Evolutionary conservation across 2,329 filamentous ascomycete genomes (phyloP).

Genomic region (Alternaria infectoria): DNA sequence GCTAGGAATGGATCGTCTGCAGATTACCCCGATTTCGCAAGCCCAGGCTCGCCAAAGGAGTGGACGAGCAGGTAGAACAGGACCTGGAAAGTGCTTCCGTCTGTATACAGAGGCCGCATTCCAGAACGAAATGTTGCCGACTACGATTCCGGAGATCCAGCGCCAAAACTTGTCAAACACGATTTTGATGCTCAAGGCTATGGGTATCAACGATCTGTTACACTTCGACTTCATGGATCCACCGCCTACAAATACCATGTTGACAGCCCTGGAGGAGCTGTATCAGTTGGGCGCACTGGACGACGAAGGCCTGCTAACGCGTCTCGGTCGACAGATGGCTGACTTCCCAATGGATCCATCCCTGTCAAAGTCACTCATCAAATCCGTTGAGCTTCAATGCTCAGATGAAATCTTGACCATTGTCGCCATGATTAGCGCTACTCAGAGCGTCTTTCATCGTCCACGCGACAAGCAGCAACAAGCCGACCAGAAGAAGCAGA

Average conservation of each 20-base stretch:
- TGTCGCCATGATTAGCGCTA: slow-evolving; percentile 71
- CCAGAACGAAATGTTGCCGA: slow-evolving; percentile 95
- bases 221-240: slow-evolving; percentile 99
- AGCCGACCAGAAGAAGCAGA: slow-evolving; percentile 96
- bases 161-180: slow-evolving; percentile 90
- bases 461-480: slow-evolving; percentile 97
- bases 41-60: slow-evolving; percentile 95
- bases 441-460: slow-evolving; percentile 87
- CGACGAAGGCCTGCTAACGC: slow-evolving; percentile 91
- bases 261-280: slow-evolving; percentile 92
- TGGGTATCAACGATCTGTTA: slow-evolving; percentile 97
- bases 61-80: slow-evolving; percentile 90
- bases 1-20: slow-evolving; percentile 94
- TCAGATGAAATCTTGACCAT: slow-evolving; percentile 94
- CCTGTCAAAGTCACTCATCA: slow-evolving; percentile 87
- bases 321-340: slow-evolving; percentile 94
- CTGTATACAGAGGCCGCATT: slow-evolving; percentile 95
- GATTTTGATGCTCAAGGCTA: slow-evolving; percentile 97
- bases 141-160: slow-evolving; percentile 95
- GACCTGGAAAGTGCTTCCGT: slow-evolving; percentile 87
- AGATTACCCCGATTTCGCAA: slow-evolving; percentile 95
- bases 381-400: slow-evolving; percentile 84
- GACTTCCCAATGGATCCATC: slow-evolving; percentile 98
- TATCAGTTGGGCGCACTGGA: slow-evolving; percentile 92
- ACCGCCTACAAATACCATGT: slow-evolving; percentile 95